A percentile compares a stretch with the other conserved stretches of the same genome.
Conservation (phyloP, 2,329 filamentous ascomycete species). For the Nemania sp. region DNA sequence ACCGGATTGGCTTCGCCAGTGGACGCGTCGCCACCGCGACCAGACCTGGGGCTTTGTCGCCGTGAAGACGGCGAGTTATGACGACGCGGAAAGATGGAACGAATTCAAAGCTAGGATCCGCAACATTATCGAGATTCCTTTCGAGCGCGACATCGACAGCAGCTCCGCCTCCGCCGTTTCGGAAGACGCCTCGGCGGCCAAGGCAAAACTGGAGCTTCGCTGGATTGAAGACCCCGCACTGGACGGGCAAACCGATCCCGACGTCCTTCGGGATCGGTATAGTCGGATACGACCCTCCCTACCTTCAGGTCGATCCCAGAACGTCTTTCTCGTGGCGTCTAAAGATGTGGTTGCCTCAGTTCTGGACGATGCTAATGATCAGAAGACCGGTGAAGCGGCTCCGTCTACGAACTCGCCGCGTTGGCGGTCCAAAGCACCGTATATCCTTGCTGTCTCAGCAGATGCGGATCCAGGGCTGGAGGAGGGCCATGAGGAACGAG, state of each 20-base stretch:
- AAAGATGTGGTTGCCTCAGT: background rate
- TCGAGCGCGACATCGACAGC: background rate
- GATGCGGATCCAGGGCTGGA: conserved; percentile 1
- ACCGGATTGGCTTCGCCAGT: background rate
- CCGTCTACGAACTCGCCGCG: too few relatives aligned
- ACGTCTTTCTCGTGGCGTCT: background rate
- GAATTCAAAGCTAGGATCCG: background rate
- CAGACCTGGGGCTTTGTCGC: background rate
- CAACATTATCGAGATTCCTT: background rate
- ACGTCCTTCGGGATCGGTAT: background rate
- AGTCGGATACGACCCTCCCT: background rate
- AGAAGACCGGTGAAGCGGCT: background rate
- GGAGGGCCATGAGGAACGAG: conserved; percentile 6
- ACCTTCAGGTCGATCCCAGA: background rate
- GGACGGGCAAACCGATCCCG: background rate
- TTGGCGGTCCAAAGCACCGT: background rate
- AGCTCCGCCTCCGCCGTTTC: background rate
- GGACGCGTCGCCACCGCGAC: too few relatives aligned
- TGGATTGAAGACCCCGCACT: background rate
- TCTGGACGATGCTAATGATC: background rate
- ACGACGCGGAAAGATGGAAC: background rate
- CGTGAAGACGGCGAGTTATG: background rate
- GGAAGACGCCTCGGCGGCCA: background rate
- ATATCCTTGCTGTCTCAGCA: background rate
- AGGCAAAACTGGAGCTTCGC: background rate